Evolutionary conservation across 2,329 filamentous ascomycete species (phyloP), one percentile per base, ranked within the genome.

Genomic region (Endothia cerciana): DNA sequence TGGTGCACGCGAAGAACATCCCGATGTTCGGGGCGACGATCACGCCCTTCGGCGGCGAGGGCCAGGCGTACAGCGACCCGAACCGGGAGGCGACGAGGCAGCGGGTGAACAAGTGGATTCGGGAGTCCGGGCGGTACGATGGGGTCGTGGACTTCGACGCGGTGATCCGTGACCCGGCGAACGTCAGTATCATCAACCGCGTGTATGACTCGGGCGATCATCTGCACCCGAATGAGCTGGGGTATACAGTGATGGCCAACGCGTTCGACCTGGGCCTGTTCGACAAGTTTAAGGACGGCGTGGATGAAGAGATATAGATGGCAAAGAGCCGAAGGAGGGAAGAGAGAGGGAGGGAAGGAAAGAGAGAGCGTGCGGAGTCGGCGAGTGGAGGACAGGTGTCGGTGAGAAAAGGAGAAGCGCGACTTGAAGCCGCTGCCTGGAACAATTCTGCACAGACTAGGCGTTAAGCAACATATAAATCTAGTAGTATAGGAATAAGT

Each of bases 101-200:
- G 72, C 75, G 78, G 15, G 77, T 90, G 8, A 90, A 90, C 69
- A 73, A 74, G 36, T 90, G 85, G 78, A 89, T 90, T 30, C 77
- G 87, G 22, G 74, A 68, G 2, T 81, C 78, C 62, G 83, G 82
- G 0, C 76, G 78, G 22, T 90, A 89, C 72, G 87, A 90, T 70
- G 84, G 80, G 0, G 82, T 90, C 1, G 73, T 89, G 15, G 87
- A 90, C 72, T 89, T 91, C 70, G 87, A 90, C 70, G 75, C 72
- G 33, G 77, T 83, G 1, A 73, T 89, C 28, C 75, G 83, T 47
- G 82, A 89, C 72, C 77, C 78, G 3, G 73, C 73, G 43, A 81
- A 83, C 57, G 76, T 68, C 49, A 83, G 78, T 33, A 75, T 78
- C 72, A 71, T 88, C 72, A 76, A 75, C 28, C 73, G 74, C 7